Conservation (phyloP, 1,284 basidiomycete genomes). For the Rhodofomes roseus region DNA sequence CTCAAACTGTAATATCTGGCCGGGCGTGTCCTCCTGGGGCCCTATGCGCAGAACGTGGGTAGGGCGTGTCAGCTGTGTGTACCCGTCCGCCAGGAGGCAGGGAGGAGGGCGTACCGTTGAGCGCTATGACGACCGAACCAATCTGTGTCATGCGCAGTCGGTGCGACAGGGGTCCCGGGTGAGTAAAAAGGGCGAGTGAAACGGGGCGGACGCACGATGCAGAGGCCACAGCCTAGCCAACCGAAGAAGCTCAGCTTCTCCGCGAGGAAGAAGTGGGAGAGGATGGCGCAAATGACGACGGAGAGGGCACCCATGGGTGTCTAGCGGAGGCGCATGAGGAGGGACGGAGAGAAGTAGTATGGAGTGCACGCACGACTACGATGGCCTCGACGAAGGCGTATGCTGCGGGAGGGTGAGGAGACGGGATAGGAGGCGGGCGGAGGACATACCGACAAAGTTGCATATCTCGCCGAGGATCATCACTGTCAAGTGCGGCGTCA, state of each 20-base stretch:
- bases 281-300: conserved; percentile 92
- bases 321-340: conserved; percentile 31
- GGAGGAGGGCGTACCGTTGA: conserved; percentile 51
- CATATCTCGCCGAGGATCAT: conserved; percentile 80
- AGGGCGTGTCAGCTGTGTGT: not conserved
- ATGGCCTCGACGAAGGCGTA: conserved; percentile 91
- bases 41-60: conserved; percentile 42
- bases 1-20: conserved; percentile 80
- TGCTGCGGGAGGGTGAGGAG: conserved; percentile 40
- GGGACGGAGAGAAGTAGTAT: not conserved
- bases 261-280: conserved; percentile 91
- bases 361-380: conserved; percentile 63
- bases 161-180: not conserved
- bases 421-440: conserved; percentile 20
- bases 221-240: conserved; percentile 90
- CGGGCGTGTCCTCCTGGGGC: conserved; percentile 77
- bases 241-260: conserved; percentile 92
- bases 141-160: conserved; percentile 40
- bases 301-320: conserved; percentile 96
- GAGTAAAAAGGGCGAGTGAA: not conserved
- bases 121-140: conserved; percentile 83
- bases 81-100: too few relatives aligned
- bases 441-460: conserved; percentile 70
- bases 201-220: conserved; percentile 56
- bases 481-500: conserved; percentile 40